Base-by-base conservation (phyloP, 176 grass and related monocot genomes). In the Oryza australiensis region DNA sequence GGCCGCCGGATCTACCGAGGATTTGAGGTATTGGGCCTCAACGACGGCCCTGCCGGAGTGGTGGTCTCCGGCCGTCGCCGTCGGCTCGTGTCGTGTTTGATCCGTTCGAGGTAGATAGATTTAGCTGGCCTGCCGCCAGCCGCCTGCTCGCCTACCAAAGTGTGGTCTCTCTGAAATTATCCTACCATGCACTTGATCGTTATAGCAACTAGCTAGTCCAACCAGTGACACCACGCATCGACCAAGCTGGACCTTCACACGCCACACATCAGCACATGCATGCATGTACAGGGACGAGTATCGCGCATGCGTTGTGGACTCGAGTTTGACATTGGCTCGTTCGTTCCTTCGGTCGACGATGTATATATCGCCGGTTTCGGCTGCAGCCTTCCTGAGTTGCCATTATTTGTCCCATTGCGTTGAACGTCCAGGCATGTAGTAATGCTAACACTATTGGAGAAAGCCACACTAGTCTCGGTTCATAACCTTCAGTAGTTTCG, bases 21-120 rank as follows among this genome's bases (percentile, higher is more conserved):
- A 55, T 2, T 55, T 55, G 16, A 6, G 18, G 5, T n/a, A 55
- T 55, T 55, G 51, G 51, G 51, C 51, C 51, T 55, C 18, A n/a
- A 22, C 51, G 51, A 55, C 3, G 51, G 51, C 51, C 20, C 18
- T 20, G 51, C 16, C 20, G 20, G 51, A n/a, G 6, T 55, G 16
- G 16, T n/a, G 0, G 51, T 55, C 51, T 22, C 51, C 51, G 46
- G 49, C 49, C 49, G 49, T 53, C 16, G 49, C 28, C 18, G 23
- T 60, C 75, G 38, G 29, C 55, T 35, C 75, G 7, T 14, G 64
- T 76, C 64, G 78, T 76, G 64, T 68, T 70, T 87, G 78, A 62
- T 81, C 46, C 71, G 48, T 59, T 29, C 68, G 46, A 62, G 68
- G 78, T 27, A 10, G 51, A n/a, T 16, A n/a, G 51, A 20, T 55